A percentile compares a stretch with the other conserved stretches of the same genome.
Evolutionary conservation across 257 asterid genomes (phyloP).

Genomic region (Solanum infundibuliforme): DNA sequence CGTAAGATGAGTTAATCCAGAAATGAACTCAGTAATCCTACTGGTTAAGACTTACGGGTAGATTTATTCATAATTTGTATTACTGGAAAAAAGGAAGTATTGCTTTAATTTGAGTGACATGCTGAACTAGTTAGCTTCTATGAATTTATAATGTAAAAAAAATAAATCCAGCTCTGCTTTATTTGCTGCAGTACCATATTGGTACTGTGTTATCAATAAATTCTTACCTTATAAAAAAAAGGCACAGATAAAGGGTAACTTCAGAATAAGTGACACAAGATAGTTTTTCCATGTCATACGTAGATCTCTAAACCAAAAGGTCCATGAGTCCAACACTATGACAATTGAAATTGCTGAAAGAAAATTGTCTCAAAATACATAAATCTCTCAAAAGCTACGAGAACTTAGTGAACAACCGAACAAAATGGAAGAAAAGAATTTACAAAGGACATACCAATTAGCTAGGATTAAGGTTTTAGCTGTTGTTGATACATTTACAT

Average conservation of each 20-base stretch:
- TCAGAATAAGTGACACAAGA: neutral
- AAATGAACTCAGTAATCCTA: too few species aligned
- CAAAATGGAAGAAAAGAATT: neutral
- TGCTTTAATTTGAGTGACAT: neutral
- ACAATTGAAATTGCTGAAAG: neutral
- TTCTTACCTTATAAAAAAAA: neutral
- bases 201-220: neutral
- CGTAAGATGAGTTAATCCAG: neutral
- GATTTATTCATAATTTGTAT: neutral
- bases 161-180: neutral
- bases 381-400: neutral
- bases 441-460: neutral
- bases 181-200: neutral
- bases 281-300: neutral
- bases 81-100: neutral
- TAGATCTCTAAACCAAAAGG: neutral
- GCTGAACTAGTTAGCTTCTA: neutral
- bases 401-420: neutral
- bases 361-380: neutral
- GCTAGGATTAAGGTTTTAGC: neutral
- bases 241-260: neutral
- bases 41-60: too few species aligned
- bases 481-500: neutral
- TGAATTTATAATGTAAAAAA: neutral
- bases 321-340: neutral